These are phyloP conservation scores for Globisporangium okanoganense DNA, from an alignment of 352 stramenopile genomes.

Conservation along the genomic window DNA sequence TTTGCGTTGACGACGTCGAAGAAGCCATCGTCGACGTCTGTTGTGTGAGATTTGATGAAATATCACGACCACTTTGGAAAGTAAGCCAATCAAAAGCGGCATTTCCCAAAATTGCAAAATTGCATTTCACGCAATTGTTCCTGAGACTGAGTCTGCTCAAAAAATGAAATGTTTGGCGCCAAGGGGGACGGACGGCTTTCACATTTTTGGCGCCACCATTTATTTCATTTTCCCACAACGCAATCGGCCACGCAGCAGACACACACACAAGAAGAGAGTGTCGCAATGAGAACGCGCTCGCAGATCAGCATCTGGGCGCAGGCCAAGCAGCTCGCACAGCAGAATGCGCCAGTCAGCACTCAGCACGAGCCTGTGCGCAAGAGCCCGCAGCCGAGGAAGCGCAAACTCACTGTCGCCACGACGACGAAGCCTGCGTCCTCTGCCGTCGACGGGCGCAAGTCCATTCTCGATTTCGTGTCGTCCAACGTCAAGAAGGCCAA, in stretches of 20 bases:
- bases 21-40: too few species aligned
- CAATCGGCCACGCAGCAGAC: background rate
- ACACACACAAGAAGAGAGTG: background rate
- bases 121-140: too few species aligned
- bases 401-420: background rate
- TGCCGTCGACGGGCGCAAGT: background rate
- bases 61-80: too few species aligned
- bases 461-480: constrained; percentile 4
- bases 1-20: too few species aligned
- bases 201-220: too few species aligned
- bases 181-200: too few species aligned
- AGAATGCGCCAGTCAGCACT: background rate
- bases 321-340: constrained; percentile 2
- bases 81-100: too few species aligned
- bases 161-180: too few species aligned
- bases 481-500: background rate
- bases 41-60: too few species aligned
- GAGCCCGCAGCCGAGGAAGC: background rate
- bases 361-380: background rate
- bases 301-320: constrained; percentile 5
- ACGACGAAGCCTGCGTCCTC: background rate
- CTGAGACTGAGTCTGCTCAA: too few species aligned
- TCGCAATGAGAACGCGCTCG: constrained; percentile 15
- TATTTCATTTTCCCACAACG: background rate
- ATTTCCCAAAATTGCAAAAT: too few species aligned